These are phyloP conservation scores for Anthracocystis setariae DNA, from an alignment of 1,284 basidiomycete genomes.

Conservation along the genomic window DNA sequence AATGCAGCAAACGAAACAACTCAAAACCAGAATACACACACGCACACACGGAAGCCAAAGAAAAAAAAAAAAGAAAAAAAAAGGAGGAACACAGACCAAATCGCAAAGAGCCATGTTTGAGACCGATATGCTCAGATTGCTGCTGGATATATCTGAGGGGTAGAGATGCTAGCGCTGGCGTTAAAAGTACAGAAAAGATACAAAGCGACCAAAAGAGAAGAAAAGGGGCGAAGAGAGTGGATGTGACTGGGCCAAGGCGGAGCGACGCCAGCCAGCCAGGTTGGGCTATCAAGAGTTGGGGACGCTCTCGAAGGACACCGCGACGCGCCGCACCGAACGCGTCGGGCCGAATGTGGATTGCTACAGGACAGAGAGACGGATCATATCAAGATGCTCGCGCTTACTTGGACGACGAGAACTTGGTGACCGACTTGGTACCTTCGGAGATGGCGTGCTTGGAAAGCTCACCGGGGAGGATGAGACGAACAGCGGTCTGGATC, in stretches of 20 bases:
- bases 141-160: constrained; percentile 55
- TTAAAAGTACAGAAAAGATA: constrained; percentile 58
- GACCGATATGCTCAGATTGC: constrained; percentile 57
- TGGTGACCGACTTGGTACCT: constrained; percentile 76
- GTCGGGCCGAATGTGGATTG: constrained; percentile 28
- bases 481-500: constrained; percentile 68
- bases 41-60: too few species aligned
- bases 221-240: constrained; percentile 6
- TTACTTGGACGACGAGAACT: constrained; percentile 70
- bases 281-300: background rate
- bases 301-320: constrained; percentile 22
- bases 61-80: too few species aligned
- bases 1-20: too few species aligned
- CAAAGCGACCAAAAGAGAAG: constrained; percentile 46
- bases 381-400: constrained; percentile 6
- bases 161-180: constrained; percentile 54
- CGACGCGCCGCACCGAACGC: constrained; percentile 45
- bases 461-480: constrained; percentile 73
- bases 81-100: too few species aligned
- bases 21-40: too few species aligned
- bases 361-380: constrained; percentile 1
- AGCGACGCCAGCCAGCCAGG: too few species aligned
- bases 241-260: too few species aligned
- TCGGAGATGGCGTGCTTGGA: constrained; percentile 86
- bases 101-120: constrained; percentile 15